These are phyloP conservation scores for Castanea sativa DNA, from an alignment of 306 rosid genomes.

Conservation along the genomic window DNA sequence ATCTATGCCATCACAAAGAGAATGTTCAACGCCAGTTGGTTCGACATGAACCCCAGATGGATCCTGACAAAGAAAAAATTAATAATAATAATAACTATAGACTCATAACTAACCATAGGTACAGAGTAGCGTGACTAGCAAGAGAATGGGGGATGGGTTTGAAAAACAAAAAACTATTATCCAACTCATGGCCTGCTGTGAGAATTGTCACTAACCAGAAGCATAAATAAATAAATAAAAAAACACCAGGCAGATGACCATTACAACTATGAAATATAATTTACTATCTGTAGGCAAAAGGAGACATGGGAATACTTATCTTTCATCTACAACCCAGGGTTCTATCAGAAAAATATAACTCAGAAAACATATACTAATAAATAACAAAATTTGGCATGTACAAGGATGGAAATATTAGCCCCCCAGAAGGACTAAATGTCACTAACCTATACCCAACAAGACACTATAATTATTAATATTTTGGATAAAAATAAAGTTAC, in stretches of 20 bases:
- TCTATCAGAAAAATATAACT: not conserved
- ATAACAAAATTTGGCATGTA: not conserved
- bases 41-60: constrained; percentile 53
- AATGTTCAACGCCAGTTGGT: constrained; percentile 64
- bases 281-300: not conserved
- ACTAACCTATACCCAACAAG: not conserved
- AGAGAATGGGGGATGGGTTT: not conserved
- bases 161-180: not conserved
- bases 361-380: not conserved
- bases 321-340: constrained; percentile 1
- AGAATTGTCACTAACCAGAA: not conserved
- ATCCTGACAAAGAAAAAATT: constrained; percentile 38
- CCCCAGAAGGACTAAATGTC: not conserved
- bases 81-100: constrained; percentile 4
- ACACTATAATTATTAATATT: not conserved
- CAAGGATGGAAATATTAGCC: not conserved
- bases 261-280: not conserved
- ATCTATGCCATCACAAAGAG: constrained; percentile 34
- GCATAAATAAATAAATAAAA: not conserved
- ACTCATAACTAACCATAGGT: not conserved
- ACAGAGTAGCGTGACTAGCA: not conserved
- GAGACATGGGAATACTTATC: not conserved
- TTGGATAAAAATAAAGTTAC: not conserved
- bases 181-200: not conserved
- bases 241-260: constrained; percentile 15